Percentiles rank a stretch among this genome's conserved stretches.
Evolutionary conservation across 768 basidiomycete genomes (phyloP).

Genomic region (Naganishia onofrii): DNA sequence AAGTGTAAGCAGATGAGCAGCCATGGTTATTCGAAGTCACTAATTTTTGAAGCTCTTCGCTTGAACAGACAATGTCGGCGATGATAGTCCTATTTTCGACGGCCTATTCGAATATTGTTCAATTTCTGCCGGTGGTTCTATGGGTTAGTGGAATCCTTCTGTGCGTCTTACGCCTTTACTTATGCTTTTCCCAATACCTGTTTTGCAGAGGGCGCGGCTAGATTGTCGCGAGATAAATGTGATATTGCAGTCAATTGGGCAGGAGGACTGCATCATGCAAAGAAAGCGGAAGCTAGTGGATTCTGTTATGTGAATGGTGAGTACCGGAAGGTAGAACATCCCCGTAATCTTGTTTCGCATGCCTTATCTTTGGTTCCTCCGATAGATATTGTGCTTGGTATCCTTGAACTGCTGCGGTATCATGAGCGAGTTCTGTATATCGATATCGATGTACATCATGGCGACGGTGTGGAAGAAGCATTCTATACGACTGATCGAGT

Average conservation of each 20-base stretch:
- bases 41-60: slow-evolving; percentile 8
- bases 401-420: slow-evolving; percentile 88
- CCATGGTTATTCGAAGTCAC: background rate
- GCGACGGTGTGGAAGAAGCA: slow-evolving; percentile 97
- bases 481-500: slow-evolving; percentile 97
- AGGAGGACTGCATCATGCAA: slow-evolving; percentile 95
- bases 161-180: background rate
- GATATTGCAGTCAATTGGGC: slow-evolving; percentile 99
- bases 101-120: slow-evolving; percentile 98
- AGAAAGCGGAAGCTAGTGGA: slow-evolving; percentile 97
- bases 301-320: slow-evolving; percentile 98
- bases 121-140: slow-evolving; percentile 98
- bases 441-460: slow-evolving; percentile 98
- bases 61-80: slow-evolving; percentile 83
- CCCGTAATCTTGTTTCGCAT: background rate
- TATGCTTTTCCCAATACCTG: background rate
- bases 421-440: slow-evolving; percentile 85
- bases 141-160: slow-evolving; percentile 65
- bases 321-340: slow-evolving; percentile 32
- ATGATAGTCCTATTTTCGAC: slow-evolving; percentile 98
- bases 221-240: slow-evolving; percentile 91
- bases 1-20: slow-evolving; percentile 65
- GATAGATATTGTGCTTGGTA: slow-evolving; percentile 92
- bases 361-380: slow-evolving; percentile 1
- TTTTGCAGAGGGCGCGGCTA: slow-evolving; percentile 83